Evolutionary conservation across 1,139 yeast species (phyloP), one percentile per base, ranked within the genome.

Genomic region (Meyerozyma elateridarum): DNA sequence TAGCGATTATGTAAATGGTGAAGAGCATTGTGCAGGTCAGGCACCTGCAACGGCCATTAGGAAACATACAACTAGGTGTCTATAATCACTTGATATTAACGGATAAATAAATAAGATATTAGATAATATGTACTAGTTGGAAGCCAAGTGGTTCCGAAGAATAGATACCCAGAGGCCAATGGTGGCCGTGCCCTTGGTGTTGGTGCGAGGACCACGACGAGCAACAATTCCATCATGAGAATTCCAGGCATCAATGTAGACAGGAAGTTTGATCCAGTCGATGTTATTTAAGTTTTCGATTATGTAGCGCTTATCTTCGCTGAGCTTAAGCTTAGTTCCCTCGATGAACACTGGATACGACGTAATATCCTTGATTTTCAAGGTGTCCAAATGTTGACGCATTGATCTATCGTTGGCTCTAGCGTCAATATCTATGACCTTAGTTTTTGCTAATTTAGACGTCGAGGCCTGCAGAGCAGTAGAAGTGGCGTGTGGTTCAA

Each of bases 191-290:
- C 82, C 82, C 40, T 69, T 68, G 0, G 75, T 68, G 18, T 72
- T 65, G n/a, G 72, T 63, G 25, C 54, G 56, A 2, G 78, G 61
- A 0, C 88, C 88, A 36, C 79, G 63, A 39, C 93, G 63, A 8
- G 85, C 82, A 15, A 80, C 79, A 26, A 82, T 76, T 0, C 81
- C 80, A 45, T 78, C 87, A 47, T 83, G 93, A 0, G 91, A 76
- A 51, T 82, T 82, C 54, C 80, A 64, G 11, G 78, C 71, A 42
- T 78, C 82, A 28, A 80, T 62, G 44, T 73, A 77, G 2, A 77
- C 76, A 0, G 88, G 80, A 11, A 81, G 61, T 45, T 81, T 79
- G 32, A 72, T 59, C 88, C 89, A 81, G n/a, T 66, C 59, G 8
- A 82, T 46, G 17, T 55, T 44, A 45, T 78, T 77, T 47, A 83